phyloP scores from a whole-genome alignment of 202 grass and related monocot genomes.

The Panicum virgatum region DNA sequence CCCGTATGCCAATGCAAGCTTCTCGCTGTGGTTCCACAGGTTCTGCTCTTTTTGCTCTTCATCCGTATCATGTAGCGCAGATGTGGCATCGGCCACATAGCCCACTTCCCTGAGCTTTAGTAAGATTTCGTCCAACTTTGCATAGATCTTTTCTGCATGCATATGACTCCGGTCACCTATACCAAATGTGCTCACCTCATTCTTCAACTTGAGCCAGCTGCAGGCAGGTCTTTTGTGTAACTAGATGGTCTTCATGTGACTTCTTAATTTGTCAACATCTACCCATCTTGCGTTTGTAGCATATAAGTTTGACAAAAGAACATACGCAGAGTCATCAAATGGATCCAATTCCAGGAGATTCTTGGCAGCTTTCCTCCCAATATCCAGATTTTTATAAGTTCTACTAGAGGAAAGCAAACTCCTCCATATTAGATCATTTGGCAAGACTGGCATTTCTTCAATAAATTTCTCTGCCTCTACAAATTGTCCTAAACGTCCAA shows the following conservation, averaged over 20 bases:
- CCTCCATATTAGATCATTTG: conserved; percentile 88
- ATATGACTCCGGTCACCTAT: conserved; percentile 68
- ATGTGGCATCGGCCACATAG: conserved; percentile 67
- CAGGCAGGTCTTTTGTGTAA: conserved; percentile 76
- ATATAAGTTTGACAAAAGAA: conserved; percentile 86
- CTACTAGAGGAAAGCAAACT: conserved; percentile 83
- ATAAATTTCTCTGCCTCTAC: conserved; percentile 71
- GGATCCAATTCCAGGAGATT: conserved; percentile 80
- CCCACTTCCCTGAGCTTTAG: conserved; percentile 61
- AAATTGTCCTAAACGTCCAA: conserved; percentile 66
- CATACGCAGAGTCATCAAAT: conserved; percentile 82
- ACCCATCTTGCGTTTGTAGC: conserved; percentile 66
- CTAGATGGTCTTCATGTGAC: conserved; percentile 76
- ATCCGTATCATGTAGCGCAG: conserved; percentile 75
- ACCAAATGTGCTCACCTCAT: conserved; percentile 73
- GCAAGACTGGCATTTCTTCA: conserved; percentile 62
- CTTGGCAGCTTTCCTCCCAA: conserved; percentile 68
- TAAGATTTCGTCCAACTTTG: conserved; percentile 66
- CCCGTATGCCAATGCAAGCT: conserved; percentile 75
- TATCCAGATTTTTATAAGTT: conserved; percentile 69
- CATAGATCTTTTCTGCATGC: conserved; percentile 54
- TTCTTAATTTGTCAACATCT: conserved; percentile 77
- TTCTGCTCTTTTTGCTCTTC: conserved; percentile 87
- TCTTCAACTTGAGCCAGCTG: conserved; percentile 85
- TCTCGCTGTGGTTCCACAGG: conserved; percentile 84